Base-by-base conservation (phyloP, 371 early-diverging fungal genomes). In the Mucor mucedo region DNA sequence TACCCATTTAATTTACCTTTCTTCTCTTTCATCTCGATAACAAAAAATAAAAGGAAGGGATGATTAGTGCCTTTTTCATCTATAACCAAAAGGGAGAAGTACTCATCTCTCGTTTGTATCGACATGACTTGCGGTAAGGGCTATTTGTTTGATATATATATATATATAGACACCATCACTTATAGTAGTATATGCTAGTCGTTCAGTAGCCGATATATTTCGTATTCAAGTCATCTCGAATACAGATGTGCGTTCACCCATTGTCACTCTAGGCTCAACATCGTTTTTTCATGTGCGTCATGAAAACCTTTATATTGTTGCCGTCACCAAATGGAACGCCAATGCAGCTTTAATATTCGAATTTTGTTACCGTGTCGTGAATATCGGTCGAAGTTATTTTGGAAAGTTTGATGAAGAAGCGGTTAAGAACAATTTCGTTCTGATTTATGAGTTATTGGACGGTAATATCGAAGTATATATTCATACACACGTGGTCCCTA, bases 51-150 rank as follows among this genome's bases (percentile, higher is more conserved):
- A 35, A 35, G 35, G 35, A 35, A 8, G 4, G 35, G 4, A 93
- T 94, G 94, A 88, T 94, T 62, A 90, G 91, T 73, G 94, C 92
- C 7, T 86, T 98, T 56, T 97, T 97, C 83, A 93, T 95, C 62
- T 95, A 93, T 70, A 97, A 94, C 79, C 93, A 92, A 66, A 97
- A 97, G 72, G 98, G 98, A 39, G 98, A 98, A 73, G 95, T 97
- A n/a, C 93, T 98, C 58, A 96, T 98, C 65, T 95, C 96, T 28
- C 86, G 98, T 62, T 79, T 95, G 28, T 98, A 96, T 73, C 87
- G 98, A 40, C 92, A 93, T 63, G 98, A 98, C 74, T 84, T 95
- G 48, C 95, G 93, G 97, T 95, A 86, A 74, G 76, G 35, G 42
- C 2, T n/a, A 41, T n/a, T 28, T n/a, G 16, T 3, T 38, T 4